Percentiles rank a stretch among this genome's conserved stretches.
phyloP scores from a whole-genome alignment of 352 stramenopile genomes.

The Phytophthora sp. region DNA sequence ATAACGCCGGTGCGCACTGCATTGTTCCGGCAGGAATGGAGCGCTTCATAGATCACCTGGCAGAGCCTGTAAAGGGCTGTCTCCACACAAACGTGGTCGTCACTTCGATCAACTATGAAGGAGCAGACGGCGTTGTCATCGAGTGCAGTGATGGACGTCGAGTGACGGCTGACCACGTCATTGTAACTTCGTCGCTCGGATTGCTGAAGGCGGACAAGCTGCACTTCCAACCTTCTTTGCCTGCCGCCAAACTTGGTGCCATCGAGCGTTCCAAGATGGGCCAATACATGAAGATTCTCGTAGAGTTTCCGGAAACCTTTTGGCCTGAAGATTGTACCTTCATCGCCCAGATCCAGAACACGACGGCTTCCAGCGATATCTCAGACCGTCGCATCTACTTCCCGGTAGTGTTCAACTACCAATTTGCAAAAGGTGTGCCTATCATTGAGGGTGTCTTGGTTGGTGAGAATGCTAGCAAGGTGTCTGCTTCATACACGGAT shows the following conservation, averaged over 20 bases:
- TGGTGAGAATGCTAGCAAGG: constrained; percentile 42
- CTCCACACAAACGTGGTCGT: constrained; percentile 43
- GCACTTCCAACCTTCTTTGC: constrained; percentile 56
- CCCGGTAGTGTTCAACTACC: constrained; percentile 69
- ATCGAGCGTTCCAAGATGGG: constrained; percentile 65
- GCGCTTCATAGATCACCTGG: constrained; percentile 50
- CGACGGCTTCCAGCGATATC: background rate
- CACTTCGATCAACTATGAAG: constrained; percentile 39
- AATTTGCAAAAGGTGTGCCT: constrained; percentile 50
- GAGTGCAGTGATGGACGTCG: constrained; percentile 30
- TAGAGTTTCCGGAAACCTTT: constrained; percentile 70
- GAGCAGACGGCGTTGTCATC: constrained; percentile 37
- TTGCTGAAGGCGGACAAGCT: constrained; percentile 53
- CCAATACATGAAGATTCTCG: constrained; percentile 80
- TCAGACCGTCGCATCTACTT: constrained; percentile 47
- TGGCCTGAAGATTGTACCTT: constrained; percentile 59
- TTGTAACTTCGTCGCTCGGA: constrained; percentile 67
- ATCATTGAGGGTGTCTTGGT: constrained; percentile 67
- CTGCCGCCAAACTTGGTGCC: constrained; percentile 44
- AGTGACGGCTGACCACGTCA: constrained; percentile 47
- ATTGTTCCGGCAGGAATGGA: constrained; percentile 61
- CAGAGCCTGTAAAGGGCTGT: constrained; percentile 31
- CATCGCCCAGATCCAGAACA: constrained; percentile 41
- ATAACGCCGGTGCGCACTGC: constrained; percentile 57
- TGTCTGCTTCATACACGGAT: constrained; percentile 52